Evolutionary conservation across 1,139 yeast species (phyloP).

Genomic region (Suhomyces bribrorum): DNA sequence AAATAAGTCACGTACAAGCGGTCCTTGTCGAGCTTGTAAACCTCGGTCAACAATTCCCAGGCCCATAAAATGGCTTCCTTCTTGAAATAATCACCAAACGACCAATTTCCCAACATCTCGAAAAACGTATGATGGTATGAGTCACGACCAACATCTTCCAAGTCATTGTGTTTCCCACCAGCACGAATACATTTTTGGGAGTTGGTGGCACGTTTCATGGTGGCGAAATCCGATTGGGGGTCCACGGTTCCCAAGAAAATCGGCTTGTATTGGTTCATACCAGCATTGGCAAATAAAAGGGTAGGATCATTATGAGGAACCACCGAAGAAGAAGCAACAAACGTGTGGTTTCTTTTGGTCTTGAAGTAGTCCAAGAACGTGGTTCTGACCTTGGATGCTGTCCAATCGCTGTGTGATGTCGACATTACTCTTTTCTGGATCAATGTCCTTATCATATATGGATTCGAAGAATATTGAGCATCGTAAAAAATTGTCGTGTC

Average conservation of each 20-base stretch:
- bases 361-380: conserved; percentile 85
- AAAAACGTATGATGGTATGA: conserved; percentile 97
- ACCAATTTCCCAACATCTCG: conserved; percentile 99
- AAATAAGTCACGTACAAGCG: conserved; percentile 93
- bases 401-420: conserved; percentile 46
- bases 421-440: conserved; percentile 20
- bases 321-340: conserved; percentile 90
- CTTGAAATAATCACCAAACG: conserved; percentile 97
- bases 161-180: conserved; percentile 98
- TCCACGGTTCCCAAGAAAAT: conserved; percentile 96
- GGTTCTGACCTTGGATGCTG: conserved; percentile 76
- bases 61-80: conserved; percentile 85
- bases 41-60: conserved; percentile 87
- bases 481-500: conserved; percentile 10
- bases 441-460: conserved; percentile 18
- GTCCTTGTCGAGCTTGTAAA: conserved; percentile 73
- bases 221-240: conserved; percentile 84
- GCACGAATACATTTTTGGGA: conserved; percentile 99
- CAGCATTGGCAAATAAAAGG: conserved; percentile 92
- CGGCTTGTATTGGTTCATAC: conserved; percentile 98
- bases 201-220: conserved; percentile 84
- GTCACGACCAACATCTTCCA: conserved; percentile 97
- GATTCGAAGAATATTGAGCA: conserved; percentile 1
- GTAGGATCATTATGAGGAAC: conserved; percentile 98
- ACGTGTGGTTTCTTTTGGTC: conserved; percentile 63